Base-by-base conservation (phyloP, 2,329 filamentous ascomycete genomes). In the Ascochyta rabiei region DNA sequence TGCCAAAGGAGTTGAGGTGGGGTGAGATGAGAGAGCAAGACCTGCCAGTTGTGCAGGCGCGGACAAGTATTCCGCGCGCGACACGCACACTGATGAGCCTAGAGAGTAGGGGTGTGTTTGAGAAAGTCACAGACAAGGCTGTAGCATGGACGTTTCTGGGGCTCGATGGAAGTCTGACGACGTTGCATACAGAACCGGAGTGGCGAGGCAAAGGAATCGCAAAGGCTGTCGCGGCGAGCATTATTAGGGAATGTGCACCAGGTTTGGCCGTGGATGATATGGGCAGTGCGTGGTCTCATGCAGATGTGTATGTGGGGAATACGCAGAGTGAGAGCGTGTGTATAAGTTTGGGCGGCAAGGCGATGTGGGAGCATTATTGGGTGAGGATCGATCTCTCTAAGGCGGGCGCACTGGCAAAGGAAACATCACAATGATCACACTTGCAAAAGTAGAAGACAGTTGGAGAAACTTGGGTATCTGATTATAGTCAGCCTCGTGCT, bases 61-160 rank as follows among this genome's bases (percentile, higher is more conserved):
- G 12, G 58, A 80, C 73, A 16, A 59, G 61, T 18, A 85, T 90
- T 30, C 82, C 82, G 1, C 78, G 86, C 28, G 78, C 79, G 24
- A 80, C 83, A 73, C 63, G 66, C 12, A 81, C 79, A 10, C 57
- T 81, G 47, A 60, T 75, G 35, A 68, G 72, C 26, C 48, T 80
- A 44, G 75, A 76, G 7, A 74, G 67, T 21, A 63, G 73, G n/a
- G 69, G 67, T 78, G 75, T 66, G 71, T 79, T 69, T 52, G 58
- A 81, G 74, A 12, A 68, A 83, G 23, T 63, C 74, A 53, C 67
- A 69, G 79, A 77, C 1, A 80, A 75, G 1, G 79, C 82, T 0
- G 74, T 90, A 5, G 84, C 86, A 0, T 91, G 88, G 88, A 83
- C 81, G 0, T 89, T 90, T 48, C 63, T 78, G 74, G 86, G 84